Base-by-base conservation (phyloP, 2,329 filamentous ascomycete genomes). In the Fulvia fulva region DNA sequence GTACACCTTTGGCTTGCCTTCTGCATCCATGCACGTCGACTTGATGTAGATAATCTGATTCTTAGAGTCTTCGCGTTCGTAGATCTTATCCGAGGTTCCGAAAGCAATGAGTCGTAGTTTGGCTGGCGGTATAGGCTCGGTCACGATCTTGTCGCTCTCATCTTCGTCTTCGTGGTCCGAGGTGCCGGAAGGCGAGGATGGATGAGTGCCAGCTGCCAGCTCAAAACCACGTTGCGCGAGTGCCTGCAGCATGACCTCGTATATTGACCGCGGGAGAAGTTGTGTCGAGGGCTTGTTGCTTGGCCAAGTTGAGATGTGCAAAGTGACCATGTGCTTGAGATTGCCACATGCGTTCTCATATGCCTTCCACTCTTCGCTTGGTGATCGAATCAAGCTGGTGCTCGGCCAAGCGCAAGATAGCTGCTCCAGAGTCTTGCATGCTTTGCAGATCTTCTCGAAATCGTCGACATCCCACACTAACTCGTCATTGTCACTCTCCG, bases 271-370 rank as follows among this genome's bases (percentile, higher is more conserved):
- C 0, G 77, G 75, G 4, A 79, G 67, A 28, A 74, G 70, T 46
- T 74, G 63, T 25, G 67, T 67, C 2, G 71, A 74, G 1, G 75
- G 75, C 41, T 69, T 72, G 61, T 77, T 78, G 22, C 65, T 77
- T 5, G 78, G 78, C 76, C 78, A 80, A 4, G 75, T 78, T 0
- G 76, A 77, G 60, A 80, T 76, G 59, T 80, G 77, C 19, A 81
- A 67, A 0, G 78, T 79, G 4, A 76, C 70, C 8, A 81, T 68
- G 30, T 75, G 65, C 9, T 68, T 66, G 12, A 81, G 67, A 19
- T 62, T 62, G 16, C 53, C 32, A 55, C 46, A 46, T 49, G 57
- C 47, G 32, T 45, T 72, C 67, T 78, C 75, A 53, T 75, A 79
- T 21, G 73, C 68, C 58, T 71, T 65, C 65, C 79, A 80, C n/a